Evolutionary conservation across 805 yeast genomes (phyloP), one percentile per base, ranked within the genome.

Genomic region (Priceomyces carsonii): DNA sequence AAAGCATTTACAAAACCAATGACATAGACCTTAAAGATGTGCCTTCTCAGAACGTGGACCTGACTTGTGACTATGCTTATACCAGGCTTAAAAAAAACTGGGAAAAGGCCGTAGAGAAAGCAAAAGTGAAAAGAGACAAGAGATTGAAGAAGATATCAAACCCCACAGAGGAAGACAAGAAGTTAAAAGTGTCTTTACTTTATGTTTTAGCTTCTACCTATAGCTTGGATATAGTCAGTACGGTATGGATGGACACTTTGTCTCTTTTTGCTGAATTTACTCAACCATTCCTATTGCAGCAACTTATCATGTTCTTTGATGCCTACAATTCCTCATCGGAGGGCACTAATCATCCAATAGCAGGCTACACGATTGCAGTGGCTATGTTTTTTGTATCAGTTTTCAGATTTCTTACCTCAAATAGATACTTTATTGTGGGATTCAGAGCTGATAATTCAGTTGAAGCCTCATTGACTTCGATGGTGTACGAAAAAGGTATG

Each of bases 1-100:
- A 43, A 20, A 38, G 47, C 18, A 52, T 59, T 33, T 48, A 57
- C 41, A 32, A 35, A 13, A 48, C 55, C 6, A 49, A 42, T n/a
- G 48, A 48, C 13, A 55, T 58, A 13, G 40, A 38, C 17, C 43
- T 46, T 8, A 63, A 68, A 2, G 96, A 89, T 56, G 71, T 91
- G 33, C 96, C 96, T 8, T 71, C 75, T 12, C 48, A 35, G 38
- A 43, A 41, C 2, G 39, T 39, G 18, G 47, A 46, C 9, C 24
- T 46, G 10, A 36, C 33, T 18, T 38, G 42, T 32, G 49, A 48
- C 17, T 43, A 32, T 12, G 52, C 58, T 13, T 51, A 39, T 25
- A 32, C 32, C 2, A 31, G 19, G 20, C 53, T 65, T 35, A 32
- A 45, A 12, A 40, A 43, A 9, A 32, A 47, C 22, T 66, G 66